Evolutionary conservation across 306 rosid species (phyloP).

Genomic region (Citrullus amarus): DNA sequence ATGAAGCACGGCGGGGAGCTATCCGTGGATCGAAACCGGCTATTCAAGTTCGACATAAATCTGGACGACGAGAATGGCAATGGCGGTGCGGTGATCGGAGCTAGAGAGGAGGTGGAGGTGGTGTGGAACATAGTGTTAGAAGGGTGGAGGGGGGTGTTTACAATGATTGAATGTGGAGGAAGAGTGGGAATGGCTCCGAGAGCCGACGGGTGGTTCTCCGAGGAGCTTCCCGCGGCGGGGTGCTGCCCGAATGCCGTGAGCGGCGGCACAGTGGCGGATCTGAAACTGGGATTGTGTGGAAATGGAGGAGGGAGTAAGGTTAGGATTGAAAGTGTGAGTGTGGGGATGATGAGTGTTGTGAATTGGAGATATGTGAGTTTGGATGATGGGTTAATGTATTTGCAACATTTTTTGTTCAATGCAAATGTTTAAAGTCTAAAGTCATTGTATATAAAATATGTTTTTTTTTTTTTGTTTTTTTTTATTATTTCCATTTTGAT

Average conservation of each 20-base stretch:
- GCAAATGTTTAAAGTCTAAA: background rate
- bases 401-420: slow-evolving; percentile 8
- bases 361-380: slow-evolving; percentile 50
- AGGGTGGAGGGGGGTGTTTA: slow-evolving; percentile 49
- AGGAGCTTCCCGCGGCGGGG: slow-evolving; percentile 40
- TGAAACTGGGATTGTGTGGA: slow-evolving; percentile 26
- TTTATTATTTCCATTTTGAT: too few relatives aligned
- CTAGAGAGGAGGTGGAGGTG: slow-evolving; percentile 26
- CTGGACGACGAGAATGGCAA: background rate
- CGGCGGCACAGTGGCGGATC: slow-evolving; percentile 41
- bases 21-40: slow-evolving; percentile 5
- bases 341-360: slow-evolving; percentile 42
- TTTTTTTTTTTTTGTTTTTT: background rate
- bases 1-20: slow-evolving; percentile 7
- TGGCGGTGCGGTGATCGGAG: background rate
- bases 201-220: slow-evolving; percentile 39
- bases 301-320: slow-evolving; percentile 1
- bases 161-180: slow-evolving; percentile 45
- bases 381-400: slow-evolving; percentile 37
- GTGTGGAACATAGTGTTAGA: slow-evolving; percentile 51
- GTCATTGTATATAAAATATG: background rate
- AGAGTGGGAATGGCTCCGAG: slow-evolving; percentile 17
- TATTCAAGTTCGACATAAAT: slow-evolving; percentile 31
- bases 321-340: slow-evolving; percentile 20
- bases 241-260: slow-evolving; percentile 33